A percentile compares a stretch with the other conserved stretches of the same genome.
phyloP scores from a whole-genome alignment of 768 basidiomycete species.

The Galerina sulciceps region DNA sequence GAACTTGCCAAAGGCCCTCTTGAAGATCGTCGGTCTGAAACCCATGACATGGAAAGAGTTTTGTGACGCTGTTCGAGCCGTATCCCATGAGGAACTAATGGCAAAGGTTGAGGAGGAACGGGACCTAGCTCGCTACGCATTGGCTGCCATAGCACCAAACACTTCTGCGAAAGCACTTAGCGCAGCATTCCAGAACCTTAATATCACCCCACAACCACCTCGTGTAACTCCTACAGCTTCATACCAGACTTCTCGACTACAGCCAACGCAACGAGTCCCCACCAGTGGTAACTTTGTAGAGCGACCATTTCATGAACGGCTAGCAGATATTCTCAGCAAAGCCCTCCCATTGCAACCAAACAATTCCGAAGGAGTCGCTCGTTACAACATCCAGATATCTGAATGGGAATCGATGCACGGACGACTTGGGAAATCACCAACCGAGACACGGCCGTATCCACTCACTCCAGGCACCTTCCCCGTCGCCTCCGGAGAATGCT shows the following conservation, averaged over 20 bases:
- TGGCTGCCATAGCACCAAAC: neutral
- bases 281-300: neutral
- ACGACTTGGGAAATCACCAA: neutral
- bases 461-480: slow-evolving; percentile 23
- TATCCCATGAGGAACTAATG: slow-evolving; percentile 1
- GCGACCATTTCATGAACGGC: neutral
- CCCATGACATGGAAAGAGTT: slow-evolving; percentile 16
- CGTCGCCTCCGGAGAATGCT: slow-evolving; percentile 21
- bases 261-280: neutral
- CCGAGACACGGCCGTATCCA: slow-evolving; percentile 21
- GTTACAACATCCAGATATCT: slow-evolving; percentile 11
- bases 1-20: slow-evolving; percentile 7
- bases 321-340: neutral
- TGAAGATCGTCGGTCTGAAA: neutral
- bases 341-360: slow-evolving; percentile 12
- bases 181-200: neutral
- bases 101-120: slow-evolving; percentile 5
- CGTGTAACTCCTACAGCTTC: too few species aligned
- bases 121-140: neutral
- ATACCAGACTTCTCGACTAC: neutral
- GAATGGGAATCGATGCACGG: slow-evolving; percentile 5
- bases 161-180: neutral
- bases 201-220: neutral
- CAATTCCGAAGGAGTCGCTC: slow-evolving; percentile 13
- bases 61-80: slow-evolving; percentile 7